Evolutionary conservation across 2,329 filamentous ascomycete species (phyloP), one percentile per base, ranked within the genome.

Genomic region (Diatrype stigma): DNA sequence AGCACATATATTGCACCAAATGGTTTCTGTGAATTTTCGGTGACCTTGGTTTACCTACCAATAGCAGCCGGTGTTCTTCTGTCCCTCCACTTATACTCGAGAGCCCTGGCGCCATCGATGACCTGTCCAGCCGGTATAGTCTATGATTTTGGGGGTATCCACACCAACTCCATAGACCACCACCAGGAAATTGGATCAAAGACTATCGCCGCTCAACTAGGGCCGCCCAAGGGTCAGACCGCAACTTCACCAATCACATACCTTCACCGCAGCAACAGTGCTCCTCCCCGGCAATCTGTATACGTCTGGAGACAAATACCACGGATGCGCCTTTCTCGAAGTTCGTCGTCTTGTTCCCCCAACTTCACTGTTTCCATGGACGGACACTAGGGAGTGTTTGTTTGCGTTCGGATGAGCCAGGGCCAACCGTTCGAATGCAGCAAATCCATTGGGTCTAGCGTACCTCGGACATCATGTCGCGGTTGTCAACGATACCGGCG

Each of bases 391-490:
- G 40, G 22, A 21, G 21, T 38, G 6, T 30, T 23, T 51, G 49
- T 44, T 22, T 34, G 14, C 38, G 14, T 35, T 51, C 30, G 42
- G 38, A 49, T 16, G 30, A 47, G 23, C 30, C 17, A 26, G 34
- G 22, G 21, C 37, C 42, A 21, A 17, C 11, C 28, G 35, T 44
- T 50, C 46, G 38, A 16, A 54, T 56, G 56, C 42, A 53, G 53
- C 42, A 47, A 49, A 46, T 26, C 40, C 42, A 49, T 49, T 56
- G 28, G 23, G 42, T 37, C 46, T 51, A 37, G 21, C 40, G 26
- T 45, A 53, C 50, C 14, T 23, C 40, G 37, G n/a, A 40, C 56
- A 59, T 40, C 38, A 64, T 63, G 63, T 57, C 62, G 46, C 58
- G 51, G 52, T 52, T 58, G 28, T 57, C 57, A 46, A 47, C 60